phyloP scores from a whole-genome alignment of 1,284 basidiomycete species.

The Fomitopsis pinicola region DNA sequence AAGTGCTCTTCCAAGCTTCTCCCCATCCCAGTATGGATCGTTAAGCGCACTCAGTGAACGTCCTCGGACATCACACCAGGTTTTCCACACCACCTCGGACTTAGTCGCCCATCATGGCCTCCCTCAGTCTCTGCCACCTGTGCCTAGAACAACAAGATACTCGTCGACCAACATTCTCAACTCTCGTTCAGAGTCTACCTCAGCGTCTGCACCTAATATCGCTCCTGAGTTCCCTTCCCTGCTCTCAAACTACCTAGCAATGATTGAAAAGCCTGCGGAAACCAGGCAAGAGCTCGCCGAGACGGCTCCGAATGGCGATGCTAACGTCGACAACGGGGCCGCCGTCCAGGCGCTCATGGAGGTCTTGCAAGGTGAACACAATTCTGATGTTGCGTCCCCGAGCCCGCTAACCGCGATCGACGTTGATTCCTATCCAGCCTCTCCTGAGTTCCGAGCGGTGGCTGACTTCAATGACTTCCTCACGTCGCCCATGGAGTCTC shows the following conservation, averaged over 20 bases:
- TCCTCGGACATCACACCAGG: constrained; percentile 42
- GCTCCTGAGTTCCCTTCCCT: constrained; percentile 33
- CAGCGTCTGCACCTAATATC: constrained; percentile 15
- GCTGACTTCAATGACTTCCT: constrained; percentile 32
- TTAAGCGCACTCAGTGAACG: constrained; percentile 35
- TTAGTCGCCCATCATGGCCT: constrained; percentile 73
- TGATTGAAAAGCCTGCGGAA: constrained; percentile 34
- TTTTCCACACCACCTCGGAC: constrained; percentile 47
- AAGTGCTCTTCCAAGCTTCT: constrained; percentile 38
- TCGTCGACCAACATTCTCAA: constrained; percentile 27
- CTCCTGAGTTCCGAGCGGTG: constrained; percentile 34
- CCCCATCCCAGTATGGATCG: constrained; percentile 39
- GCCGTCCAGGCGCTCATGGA: constrained; percentile 34
- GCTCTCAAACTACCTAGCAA: constrained; percentile 43
- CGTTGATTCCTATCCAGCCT: constrained; percentile 18
- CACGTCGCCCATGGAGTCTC: constrained; percentile 48
- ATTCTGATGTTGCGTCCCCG: neutral
- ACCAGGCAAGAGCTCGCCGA: constrained; percentile 11
- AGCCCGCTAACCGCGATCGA: neutral
- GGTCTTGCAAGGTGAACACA: constrained; percentile 35
- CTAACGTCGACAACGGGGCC: neutral
- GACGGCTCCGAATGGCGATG: constrained; percentile 13
- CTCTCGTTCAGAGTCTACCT: constrained; percentile 13
- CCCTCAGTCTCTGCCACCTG: constrained; percentile 60
- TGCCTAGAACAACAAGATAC: constrained; percentile 51